phyloP scores from a whole-genome alignment of 345 rosid species.

The Balakata baccata region DNA sequence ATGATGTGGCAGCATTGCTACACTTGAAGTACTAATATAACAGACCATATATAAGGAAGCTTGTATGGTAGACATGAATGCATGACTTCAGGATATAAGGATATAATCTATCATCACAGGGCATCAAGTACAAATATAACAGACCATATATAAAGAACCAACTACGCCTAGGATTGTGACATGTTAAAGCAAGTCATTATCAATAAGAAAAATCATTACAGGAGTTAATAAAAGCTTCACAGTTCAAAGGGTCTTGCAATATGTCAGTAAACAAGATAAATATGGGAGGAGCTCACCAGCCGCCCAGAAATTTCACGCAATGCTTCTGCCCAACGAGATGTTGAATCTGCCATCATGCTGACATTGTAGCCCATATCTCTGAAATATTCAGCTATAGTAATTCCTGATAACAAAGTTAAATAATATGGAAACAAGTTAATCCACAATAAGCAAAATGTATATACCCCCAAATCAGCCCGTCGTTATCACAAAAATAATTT shows the following conservation, averaged over 20 bases:
- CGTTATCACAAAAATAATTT: neutral
- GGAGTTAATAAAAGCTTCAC: neutral
- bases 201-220: neutral
- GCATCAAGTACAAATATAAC: neutral
- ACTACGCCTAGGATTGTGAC: neutral
- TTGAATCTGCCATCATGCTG: conserved; percentile 99
- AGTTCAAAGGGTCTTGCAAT: neutral
- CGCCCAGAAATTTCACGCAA: conserved; percentile 99
- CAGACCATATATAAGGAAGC: too few species aligned
- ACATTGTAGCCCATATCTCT: conserved; percentile 99
- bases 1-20: neutral
- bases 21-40: too few species aligned
- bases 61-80: neutral
- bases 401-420: conserved; percentile 47
- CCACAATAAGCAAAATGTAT: conserved; percentile 3
- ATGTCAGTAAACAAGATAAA: neutral
- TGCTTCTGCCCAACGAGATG: conserved; percentile 99
- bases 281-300: conserved; percentile 49
- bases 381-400: conserved; percentile 97
- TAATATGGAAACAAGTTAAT: conserved; percentile 5
- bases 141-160: neutral
- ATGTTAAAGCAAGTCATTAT: neutral
- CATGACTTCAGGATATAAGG: neutral
- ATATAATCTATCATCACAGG: neutral
- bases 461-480: neutral